phyloP scores from a whole-genome alignment of 129 eudicot species.

The Saposhnikovia divaricata region DNA sequence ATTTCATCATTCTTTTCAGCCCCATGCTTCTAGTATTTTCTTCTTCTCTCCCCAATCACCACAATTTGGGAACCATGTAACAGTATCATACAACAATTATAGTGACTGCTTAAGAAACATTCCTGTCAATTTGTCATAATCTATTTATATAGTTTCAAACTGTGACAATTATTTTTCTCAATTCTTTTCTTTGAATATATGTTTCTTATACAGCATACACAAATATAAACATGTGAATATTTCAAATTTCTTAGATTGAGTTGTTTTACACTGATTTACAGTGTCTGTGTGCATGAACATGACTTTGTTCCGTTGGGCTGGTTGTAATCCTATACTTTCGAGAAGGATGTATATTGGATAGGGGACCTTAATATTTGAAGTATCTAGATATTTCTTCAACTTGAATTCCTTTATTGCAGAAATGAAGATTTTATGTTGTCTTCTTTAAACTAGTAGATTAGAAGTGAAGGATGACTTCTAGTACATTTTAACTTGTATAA shows the following conservation, averaged over 20 bases:
- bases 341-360: not conserved
- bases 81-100: slow-evolving; percentile 14
- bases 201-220: not conserved
- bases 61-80: slow-evolving; percentile 15
- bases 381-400: not conserved
- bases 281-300: not conserved
- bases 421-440: slow-evolving; percentile 6
- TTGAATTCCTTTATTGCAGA: not conserved
- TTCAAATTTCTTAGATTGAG: not conserved
- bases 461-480: not conserved
- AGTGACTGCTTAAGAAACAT: not conserved
- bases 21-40: not conserved
- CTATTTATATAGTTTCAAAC: not conserved
- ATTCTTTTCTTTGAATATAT: not conserved
- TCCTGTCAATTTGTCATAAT: not conserved
- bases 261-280: not conserved
- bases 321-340: not conserved
- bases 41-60: slow-evolving; percentile 1
- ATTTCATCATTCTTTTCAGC: not conserved
- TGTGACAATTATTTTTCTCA: not conserved
- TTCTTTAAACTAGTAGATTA: not conserved
- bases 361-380: not conserved
- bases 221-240: not conserved
- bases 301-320: not conserved
- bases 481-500: not conserved